A percentile compares a stretch with the other conserved stretches of the same genome.
Evolutionary conservation across 305 asterid genomes (phyloP).

Genomic region (Fraxinus angustifolia): DNA sequence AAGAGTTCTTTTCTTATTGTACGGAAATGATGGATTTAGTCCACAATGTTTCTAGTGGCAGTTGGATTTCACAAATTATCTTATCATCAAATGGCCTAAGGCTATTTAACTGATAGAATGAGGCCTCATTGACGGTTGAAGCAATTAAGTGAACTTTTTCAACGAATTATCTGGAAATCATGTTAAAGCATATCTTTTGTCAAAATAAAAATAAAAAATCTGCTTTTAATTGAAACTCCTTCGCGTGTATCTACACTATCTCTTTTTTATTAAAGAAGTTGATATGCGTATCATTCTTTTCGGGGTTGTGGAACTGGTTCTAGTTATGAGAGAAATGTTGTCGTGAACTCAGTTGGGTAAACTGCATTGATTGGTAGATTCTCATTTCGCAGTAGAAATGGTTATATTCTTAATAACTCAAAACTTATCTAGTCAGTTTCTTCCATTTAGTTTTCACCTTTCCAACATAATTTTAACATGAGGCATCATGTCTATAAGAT

Average conservation of each 20-base stretch:
- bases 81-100: not conserved
- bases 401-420: not conserved
- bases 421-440: not conserved
- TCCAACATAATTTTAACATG: not conserved
- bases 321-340: not conserved
- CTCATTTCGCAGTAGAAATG: not conserved
- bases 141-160: not conserved
- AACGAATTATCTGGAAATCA: not conserved
- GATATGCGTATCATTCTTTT: not conserved
- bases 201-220: not conserved
- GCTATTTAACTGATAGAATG: not conserved
- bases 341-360: not conserved
- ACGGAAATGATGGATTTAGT: not conserved
- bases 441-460: not conserved
- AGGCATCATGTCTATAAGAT: not conserved
- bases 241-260: not conserved
- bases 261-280: not conserved
- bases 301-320: not conserved
- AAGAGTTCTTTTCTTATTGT: not conserved
- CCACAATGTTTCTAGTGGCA: not conserved
- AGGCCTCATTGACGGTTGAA: not conserved
- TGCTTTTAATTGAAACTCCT: not conserved
- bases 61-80: not conserved
- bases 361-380: not conserved
- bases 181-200: not conserved